Evolutionary conservation across 2,329 filamentous ascomycete genomes (phyloP), one percentile per base, ranked within the genome.

Genomic region (Alternaria brassicae): DNA sequence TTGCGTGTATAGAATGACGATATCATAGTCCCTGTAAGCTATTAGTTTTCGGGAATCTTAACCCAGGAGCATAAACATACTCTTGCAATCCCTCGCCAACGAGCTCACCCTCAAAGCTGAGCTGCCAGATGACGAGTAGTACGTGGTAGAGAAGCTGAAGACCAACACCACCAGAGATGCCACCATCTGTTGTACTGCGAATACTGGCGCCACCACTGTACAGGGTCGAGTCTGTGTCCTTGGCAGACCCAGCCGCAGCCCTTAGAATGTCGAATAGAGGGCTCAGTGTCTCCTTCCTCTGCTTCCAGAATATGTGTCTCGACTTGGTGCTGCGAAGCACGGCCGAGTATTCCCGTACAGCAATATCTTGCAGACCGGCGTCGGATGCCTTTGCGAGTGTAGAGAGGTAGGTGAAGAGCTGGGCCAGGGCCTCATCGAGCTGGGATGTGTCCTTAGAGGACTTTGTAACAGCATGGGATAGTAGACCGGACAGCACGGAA

Each of bases 91-190:
- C 93, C 59, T 90, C 89, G 12, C 92, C 92, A 48, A 90, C 83
- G 12, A 87, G 77, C 58, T 82, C 78, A 28, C 84, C 87, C 76
- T 98, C 95, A 68, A 99, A 99, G 74, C 93, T 97, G 68, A 99
- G 84, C 82, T 98, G 93, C 95, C 95, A 99, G 58, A 99, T 82
- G 12, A 96, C 93, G 50, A 99, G 84, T 21, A 99, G 85, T 15
- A 97, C 91, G 72, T 97, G 92, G 77, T 99, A 99, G 39, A 99
- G 85, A 39, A 98, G 85, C 78, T 99, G 95, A 39, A 99, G 82
- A 2, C 93, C 92, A 60, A 99, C 92, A 8, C 93, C 93, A 48
- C 93, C 92, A 58, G 81, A 79, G 42, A 89, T 79, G 39, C 84
- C 82, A 61, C 93, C 89, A 25, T 71, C 69, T 28, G 90, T 88